Evolutionary conservation across 2,329 filamentous ascomycete genomes (phyloP), one percentile per base, ranked within the genome.

Genomic region (Ophiostoma perfectum): DNA sequence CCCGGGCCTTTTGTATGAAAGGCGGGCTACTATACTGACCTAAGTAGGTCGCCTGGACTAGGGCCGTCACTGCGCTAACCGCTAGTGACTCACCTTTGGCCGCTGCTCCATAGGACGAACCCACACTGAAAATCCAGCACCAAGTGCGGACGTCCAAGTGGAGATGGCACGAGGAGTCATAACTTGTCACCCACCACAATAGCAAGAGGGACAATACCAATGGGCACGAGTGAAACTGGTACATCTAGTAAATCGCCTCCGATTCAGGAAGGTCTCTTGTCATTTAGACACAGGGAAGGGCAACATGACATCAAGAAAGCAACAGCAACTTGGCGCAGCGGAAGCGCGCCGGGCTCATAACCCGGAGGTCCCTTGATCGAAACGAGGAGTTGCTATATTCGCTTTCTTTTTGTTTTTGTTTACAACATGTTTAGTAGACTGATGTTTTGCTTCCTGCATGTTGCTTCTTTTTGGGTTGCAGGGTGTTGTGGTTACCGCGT

Each of bases 311-410:
- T 42, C 39, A 58, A 39, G 27, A 49, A 67, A 60, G 47, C 65
- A 67, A 64, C 63, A 70, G 69, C 69, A 70, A 70, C 66, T 70
- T 70, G 69, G 69, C 69, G 69, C 69, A 70, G 69, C 64, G 69
- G 69, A 70, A 70, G 69, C 69, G 69, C 69, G 69, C 69, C 69
- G 69, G 69, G 69, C 69, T 70, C 69, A 70, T 70, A 70, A 70
- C 69, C 69, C 69, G 69, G 69, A 70, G 69, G 69, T 70, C 69
- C 69, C 69, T 70, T 68, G 69, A 70, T 70, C 69, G 69, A 70
- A 70, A 70, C 69, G 66, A 70, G 69, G 69, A 70, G 66, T 70
- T 70, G 69, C 69, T 70, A 70, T 52, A 11, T n/a, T 18, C 9
- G 2, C 64, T 60, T 60, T 36, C 47, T 68, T 70, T 66, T 66